phyloP scores from a whole-genome alignment of 202 grass and related monocot genomes.

The Hordeum pubiflorum region DNA sequence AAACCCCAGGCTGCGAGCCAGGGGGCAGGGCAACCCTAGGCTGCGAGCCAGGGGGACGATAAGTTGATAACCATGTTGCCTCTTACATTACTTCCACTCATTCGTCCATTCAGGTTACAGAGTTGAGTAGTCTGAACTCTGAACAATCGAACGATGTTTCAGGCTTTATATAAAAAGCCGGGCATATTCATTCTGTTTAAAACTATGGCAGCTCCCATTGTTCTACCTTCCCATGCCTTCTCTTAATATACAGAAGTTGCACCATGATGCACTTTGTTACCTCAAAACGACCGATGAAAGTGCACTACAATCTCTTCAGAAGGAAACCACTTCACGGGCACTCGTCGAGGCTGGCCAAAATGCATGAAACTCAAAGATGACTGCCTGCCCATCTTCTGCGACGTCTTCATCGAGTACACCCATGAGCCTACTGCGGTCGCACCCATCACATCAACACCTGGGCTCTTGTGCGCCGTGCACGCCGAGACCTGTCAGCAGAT shows the following conservation, averaged over 20 bases:
- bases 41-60: too few relatives aligned
- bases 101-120: neutral
- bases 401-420: neutral
- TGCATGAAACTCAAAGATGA: neutral
- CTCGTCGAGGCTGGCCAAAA: neutral
- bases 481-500: neutral
- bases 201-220: neutral
- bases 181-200: too few relatives aligned
- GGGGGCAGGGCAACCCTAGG: too few relatives aligned
- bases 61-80: neutral
- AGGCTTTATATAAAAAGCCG: too few relatives aligned
- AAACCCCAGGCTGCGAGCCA: too few relatives aligned
- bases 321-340: too few relatives aligned
- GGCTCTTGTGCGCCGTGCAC: neutral
- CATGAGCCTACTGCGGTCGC: too few relatives aligned
- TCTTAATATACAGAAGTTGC: neutral
- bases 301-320: too few relatives aligned
- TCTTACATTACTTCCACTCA: neutral
- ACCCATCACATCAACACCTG: too few relatives aligned
- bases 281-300: neutral
- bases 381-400: neutral
- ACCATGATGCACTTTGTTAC: constrained; percentile 2
- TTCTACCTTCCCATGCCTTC: neutral
- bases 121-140: neutral
- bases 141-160: neutral